These are phyloP conservation scores for Phytophthora pseudosyringae DNA, from an alignment of 352 stramenopile genomes.

Conservation along the genomic window DNA sequence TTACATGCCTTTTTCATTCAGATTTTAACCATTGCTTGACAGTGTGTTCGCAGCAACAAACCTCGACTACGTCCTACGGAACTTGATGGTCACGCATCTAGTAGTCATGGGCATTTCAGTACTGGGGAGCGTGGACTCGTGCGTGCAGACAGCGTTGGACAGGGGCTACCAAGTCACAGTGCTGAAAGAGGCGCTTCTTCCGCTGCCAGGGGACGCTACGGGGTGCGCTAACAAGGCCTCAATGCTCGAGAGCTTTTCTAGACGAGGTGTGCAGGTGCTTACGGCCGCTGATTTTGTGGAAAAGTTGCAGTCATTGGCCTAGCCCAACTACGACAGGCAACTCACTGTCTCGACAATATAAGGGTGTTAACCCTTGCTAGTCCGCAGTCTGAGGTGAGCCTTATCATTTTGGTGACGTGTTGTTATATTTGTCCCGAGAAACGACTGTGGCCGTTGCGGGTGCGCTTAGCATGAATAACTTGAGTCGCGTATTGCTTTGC, in stretches of 20 bases:
- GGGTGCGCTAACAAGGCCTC: constrained; percentile 2
- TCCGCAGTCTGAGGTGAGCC: neutral
- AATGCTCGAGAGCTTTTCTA: constrained; percentile 35
- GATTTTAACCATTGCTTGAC: constrained; percentile 5
- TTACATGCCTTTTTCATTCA: neutral
- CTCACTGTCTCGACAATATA: constrained; percentile 1
- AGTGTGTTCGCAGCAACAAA: constrained; percentile 91
- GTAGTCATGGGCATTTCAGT: constrained; percentile 87
- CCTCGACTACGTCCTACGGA: constrained; percentile 89
- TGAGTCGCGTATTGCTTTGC: neutral
- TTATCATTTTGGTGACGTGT: constrained; percentile 2
- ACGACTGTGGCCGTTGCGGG: neutral
- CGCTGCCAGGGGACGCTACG: constrained; percentile 1
- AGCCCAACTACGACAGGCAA: constrained; percentile 6
- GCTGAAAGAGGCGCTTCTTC: constrained; percentile 74
- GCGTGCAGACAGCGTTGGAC: constrained; percentile 86
- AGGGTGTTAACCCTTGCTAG: neutral
- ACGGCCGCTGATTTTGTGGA: constrained; percentile 33
- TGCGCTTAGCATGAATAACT: neutral
- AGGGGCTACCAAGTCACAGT: constrained; percentile 90
- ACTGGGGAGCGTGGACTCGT: constrained; percentile 80
- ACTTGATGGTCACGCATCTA: constrained; percentile 86
- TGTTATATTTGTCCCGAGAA: constrained; percentile 23
- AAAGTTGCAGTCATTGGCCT: constrained; percentile 49
- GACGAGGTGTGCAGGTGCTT: constrained; percentile 44